Conservation (phyloP, 2,329 filamentous ascomycete genomes). For the Fusarium dimerum region DNA sequence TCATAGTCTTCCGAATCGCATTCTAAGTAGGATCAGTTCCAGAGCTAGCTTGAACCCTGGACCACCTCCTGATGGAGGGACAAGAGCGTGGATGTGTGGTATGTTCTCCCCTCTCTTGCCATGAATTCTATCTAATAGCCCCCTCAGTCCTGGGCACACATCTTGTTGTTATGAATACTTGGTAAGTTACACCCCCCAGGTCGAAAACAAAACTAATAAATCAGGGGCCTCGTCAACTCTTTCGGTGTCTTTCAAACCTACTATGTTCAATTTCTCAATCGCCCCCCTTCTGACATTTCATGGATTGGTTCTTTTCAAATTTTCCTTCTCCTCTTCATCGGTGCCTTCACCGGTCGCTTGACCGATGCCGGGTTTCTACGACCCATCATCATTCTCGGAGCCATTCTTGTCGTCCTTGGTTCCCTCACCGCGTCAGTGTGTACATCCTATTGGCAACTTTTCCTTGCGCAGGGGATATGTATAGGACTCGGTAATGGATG, state of each 20-base stretch:
- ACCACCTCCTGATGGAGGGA: too few species aligned
- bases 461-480: constrained; percentile 9
- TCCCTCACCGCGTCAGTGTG: constrained; percentile 4
- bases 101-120: too few species aligned
- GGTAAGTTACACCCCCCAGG: constrained; percentile 2
- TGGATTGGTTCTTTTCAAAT: constrained; percentile 56
- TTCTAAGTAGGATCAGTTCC: too few species aligned
- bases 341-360: constrained; percentile 50
- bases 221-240: constrained; percentile 52
- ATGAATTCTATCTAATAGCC: too few species aligned
- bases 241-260: constrained; percentile 54
- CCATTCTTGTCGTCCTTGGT: constrained; percentile 1
- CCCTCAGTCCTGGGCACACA: too few species aligned
- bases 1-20: too few species aligned
- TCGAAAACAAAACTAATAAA: constrained; percentile 32
- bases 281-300: constrained; percentile 47
- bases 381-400: not conserved
- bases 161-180: constrained; percentile 5
- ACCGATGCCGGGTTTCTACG: constrained; percentile 54
- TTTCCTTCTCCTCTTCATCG: constrained; percentile 54
- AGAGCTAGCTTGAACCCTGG: too few species aligned
- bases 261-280: constrained; percentile 41
- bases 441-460: constrained; percentile 7
- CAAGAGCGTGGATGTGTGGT: too few species aligned
- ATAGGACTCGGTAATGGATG: constrained; percentile 9